Evolutionary conservation across 2,329 filamentous ascomycete species (phyloP).

Genomic region (Acephala macrosclerotiorum): DNA sequence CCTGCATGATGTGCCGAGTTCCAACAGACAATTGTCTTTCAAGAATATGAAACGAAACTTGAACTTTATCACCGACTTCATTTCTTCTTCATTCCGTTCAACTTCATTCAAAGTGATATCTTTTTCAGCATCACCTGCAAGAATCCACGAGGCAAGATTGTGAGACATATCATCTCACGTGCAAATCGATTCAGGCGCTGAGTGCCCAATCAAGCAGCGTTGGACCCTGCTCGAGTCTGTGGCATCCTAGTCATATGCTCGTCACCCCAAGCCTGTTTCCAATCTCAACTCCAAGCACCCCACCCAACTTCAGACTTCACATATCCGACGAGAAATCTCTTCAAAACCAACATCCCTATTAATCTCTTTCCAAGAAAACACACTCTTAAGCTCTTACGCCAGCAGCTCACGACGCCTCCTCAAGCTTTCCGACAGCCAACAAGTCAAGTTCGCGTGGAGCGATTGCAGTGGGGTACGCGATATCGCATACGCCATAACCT

Average conservation of each 20-base stretch:
- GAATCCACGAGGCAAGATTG: background rate
- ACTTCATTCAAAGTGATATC: background rate
- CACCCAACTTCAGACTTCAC: conserved; percentile 22
- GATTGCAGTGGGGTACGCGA: conserved; percentile 18
- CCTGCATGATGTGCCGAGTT: no score
- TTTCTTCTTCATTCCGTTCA: background rate
- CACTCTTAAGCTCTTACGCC: conserved; percentile 10
- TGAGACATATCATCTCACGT: conserved; percentile 16
- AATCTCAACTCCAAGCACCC: conserved; percentile 15
- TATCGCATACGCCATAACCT: conserved; percentile 10
- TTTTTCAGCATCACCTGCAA: background rate
- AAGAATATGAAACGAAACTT: conserved; percentile 7
- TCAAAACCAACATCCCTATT: conserved; percentile 30
- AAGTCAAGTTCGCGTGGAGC: conserved; percentile 2
- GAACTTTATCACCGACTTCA: background rate
- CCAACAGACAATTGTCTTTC: background rate
- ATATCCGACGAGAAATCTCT: conserved; percentile 30
- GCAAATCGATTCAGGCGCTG: conserved; percentile 18
- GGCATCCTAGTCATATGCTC: conserved; percentile 4
- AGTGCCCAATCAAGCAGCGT: conserved; percentile 16
- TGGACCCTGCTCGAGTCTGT: conserved; percentile 9
- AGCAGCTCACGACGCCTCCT: background rate
- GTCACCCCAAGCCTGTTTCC: conserved; percentile 29
- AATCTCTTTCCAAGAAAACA: conserved; percentile 11
- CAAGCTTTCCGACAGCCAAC: conserved; percentile 4